Evolutionary conservation across 2,329 filamentous ascomycete genomes (phyloP), one percentile per base, ranked within the genome.

Genomic region (Scolecobasidium constrictum): DNA sequence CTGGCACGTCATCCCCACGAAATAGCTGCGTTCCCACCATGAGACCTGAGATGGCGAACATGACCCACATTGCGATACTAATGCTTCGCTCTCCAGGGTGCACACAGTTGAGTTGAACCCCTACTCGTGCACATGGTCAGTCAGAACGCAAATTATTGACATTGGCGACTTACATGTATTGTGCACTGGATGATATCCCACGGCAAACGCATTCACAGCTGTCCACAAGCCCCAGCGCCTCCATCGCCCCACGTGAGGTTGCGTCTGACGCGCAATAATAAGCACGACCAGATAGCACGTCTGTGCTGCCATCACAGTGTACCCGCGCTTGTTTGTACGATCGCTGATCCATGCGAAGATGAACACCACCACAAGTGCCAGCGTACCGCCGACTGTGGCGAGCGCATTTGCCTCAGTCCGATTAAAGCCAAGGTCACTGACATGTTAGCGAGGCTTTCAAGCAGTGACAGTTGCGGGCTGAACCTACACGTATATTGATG

Each of bases 11-110:
- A 9, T 57, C 51, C 1, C 52, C 59, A 17, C 62, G 61, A 42
- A 71, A 73, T 28, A 71, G 71, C 47, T 71, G 69, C 6, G 68
- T 66, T 1, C 70, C 69, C 1, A 64, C 65, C 68, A 73, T 71
- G 42, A 73, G 46, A 0, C 70, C 69, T 11, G 55, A 62, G 5
- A 69, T 72, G 3, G 69, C 67, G n/a, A 57, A 63, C 68, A 72
- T 72, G 2, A 73, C 69, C 60, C 60, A 63, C 65, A 67, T 62
- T 1, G 71, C 69, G 37, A 74, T 64, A 16, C 57, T 61, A 40
- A 74, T 68, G 47, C 67, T 73, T 42, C 68, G 53, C 51, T 72
- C 69, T 4, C 62, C 53, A 0, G 65, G 50, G 15, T 65, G 65
- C 12, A 55, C 57, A 48, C 70, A 73, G 48, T 74, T 75, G 5